Evolutionary conservation across 2,329 filamentous ascomycete species (phyloP).

Genomic region (Talaromyces sp.): DNA sequence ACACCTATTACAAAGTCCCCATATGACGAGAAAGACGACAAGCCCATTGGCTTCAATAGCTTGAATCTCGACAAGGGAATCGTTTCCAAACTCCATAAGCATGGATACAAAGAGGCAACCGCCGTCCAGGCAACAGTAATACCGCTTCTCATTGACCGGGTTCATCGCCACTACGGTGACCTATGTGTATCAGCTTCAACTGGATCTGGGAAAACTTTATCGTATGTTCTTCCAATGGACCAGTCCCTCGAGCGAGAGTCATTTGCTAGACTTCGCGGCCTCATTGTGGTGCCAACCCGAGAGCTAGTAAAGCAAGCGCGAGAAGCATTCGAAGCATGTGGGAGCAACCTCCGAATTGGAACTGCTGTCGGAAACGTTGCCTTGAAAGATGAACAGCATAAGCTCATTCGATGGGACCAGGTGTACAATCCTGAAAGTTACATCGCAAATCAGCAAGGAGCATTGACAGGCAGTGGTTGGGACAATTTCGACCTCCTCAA

Average conservation of each 20-base stretch:
- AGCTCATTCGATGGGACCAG: constrained; percentile 59
- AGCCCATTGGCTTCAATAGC: constrained; percentile 52
- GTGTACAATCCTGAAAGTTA: constrained; percentile 63
- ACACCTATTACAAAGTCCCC: constrained; percentile 65
- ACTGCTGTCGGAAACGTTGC: constrained; percentile 77
- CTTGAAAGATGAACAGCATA: constrained; percentile 60
- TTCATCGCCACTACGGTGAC: constrained; percentile 62
- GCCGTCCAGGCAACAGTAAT: constrained; percentile 76
- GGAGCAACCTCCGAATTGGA: constrained; percentile 67
- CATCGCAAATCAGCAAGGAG: constrained; percentile 37
- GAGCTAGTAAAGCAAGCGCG: constrained; percentile 85
- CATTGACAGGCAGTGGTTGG: constrained; percentile 41
- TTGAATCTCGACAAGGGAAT: constrained; percentile 60
- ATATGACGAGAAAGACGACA: constrained; percentile 39
- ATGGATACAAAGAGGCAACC: constrained; percentile 66
- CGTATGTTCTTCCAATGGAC: constrained; percentile 82
- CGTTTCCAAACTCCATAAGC: constrained; percentile 58
- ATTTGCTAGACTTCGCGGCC: constrained; percentile 64
- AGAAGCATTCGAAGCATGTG: constrained; percentile 69
- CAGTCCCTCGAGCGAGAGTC: constrained; percentile 63
- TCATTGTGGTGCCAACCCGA: constrained; percentile 85
- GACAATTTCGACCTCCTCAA: constrained; percentile 42
- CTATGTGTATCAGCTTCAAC: constrained; percentile 88
- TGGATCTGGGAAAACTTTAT: constrained; percentile 90
- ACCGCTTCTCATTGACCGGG: constrained; percentile 67